These are phyloP conservation scores for Dryadomyces quercivorus DNA, from an alignment of 2,329 filamentous ascomycete species.

Conservation along the genomic window DNA sequence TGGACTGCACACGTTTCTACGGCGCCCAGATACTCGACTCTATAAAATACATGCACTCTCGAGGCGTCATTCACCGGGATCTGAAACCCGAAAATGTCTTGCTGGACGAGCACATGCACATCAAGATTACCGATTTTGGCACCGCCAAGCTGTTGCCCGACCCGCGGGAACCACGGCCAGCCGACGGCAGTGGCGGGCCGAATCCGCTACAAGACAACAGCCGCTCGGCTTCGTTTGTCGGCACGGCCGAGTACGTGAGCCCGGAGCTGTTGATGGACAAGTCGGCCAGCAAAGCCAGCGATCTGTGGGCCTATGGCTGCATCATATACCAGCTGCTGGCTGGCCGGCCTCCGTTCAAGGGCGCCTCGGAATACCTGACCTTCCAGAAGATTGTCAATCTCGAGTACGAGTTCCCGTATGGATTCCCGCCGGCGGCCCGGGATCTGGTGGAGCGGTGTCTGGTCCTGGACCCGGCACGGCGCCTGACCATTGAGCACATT, in stretches of 20 bases:
- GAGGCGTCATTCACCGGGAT: slow-evolving; percentile 92
- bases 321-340: slow-evolving; percentile 92
- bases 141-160: slow-evolving; percentile 84
- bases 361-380: slow-evolving; percentile 86
- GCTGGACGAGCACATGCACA: slow-evolving; percentile 88
- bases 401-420: slow-evolving; percentile 84
- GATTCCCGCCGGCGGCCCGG: slow-evolving; percentile 74
- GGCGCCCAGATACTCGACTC: slow-evolving; percentile 91
- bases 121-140: slow-evolving; percentile 98
- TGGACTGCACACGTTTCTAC: slow-evolving; percentile 90
- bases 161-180: slow-evolving; percentile 33
- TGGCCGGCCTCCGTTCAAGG: slow-evolving; percentile 97
- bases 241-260: slow-evolving; percentile 95
- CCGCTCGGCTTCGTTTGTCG: slow-evolving; percentile 87
- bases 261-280: slow-evolving; percentile 95
- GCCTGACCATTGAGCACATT: slow-evolving; percentile 88
- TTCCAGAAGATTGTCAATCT: slow-evolving; percentile 96
- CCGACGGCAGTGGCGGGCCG: slow-evolving; percentile 15
- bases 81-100: slow-evolving; percentile 95
- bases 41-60: slow-evolving; percentile 95
- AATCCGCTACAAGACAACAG: slow-evolving; percentile 46
- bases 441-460: slow-evolving; percentile 85
- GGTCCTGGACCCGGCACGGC: slow-evolving; percentile 73
- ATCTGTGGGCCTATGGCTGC: slow-evolving; percentile 96
- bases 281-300: slow-evolving; percentile 93